These are phyloP conservation scores for Teratosphaeria gauchensis DNA, from an alignment of 2,329 filamentous ascomycete genomes.

Conservation along the genomic window DNA sequence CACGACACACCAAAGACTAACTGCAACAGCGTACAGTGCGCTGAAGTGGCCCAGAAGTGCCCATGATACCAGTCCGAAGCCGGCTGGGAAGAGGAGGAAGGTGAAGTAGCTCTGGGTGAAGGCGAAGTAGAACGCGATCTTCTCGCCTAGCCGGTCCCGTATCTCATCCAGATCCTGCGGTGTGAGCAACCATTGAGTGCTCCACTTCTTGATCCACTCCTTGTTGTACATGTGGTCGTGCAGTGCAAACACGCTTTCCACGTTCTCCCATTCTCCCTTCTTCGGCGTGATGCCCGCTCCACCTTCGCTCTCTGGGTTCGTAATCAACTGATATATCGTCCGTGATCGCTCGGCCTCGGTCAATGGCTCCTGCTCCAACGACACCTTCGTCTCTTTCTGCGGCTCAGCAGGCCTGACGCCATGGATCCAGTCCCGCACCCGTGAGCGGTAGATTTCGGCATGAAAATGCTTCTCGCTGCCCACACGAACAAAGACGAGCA, in stretches of 20 bases:
- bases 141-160: conserved; percentile 41
- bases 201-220: conserved; percentile 45
- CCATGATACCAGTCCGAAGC: conserved; percentile 68
- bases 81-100: conserved; percentile 74
- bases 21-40: conserved; percentile 65
- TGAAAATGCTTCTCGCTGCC: conserved; percentile 65
- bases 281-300: conserved; percentile 43
- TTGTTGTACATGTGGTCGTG: conserved; percentile 45
- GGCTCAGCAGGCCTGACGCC: conserved; percentile 73
- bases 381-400: conserved; percentile 57
- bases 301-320: conserved; percentile 37
- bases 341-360: conserved; percentile 82
- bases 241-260: conserved; percentile 41
- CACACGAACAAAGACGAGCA: conserved; percentile 76
- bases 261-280: conserved; percentile 41
- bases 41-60: conserved; percentile 78
- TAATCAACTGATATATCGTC: conserved; percentile 70
- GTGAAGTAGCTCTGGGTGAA: conserved; percentile 86
- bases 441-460: conserved; percentile 67
- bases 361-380: conserved; percentile 64
- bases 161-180: conserved; percentile 43
- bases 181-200: conserved; percentile 36
- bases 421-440: conserved; percentile 89
- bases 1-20: conserved; percentile 74
- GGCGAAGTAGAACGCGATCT: conserved; percentile 89